Base-by-base conservation (phyloP, 345 rosid species). In the Gossypium longicalyx region DNA sequence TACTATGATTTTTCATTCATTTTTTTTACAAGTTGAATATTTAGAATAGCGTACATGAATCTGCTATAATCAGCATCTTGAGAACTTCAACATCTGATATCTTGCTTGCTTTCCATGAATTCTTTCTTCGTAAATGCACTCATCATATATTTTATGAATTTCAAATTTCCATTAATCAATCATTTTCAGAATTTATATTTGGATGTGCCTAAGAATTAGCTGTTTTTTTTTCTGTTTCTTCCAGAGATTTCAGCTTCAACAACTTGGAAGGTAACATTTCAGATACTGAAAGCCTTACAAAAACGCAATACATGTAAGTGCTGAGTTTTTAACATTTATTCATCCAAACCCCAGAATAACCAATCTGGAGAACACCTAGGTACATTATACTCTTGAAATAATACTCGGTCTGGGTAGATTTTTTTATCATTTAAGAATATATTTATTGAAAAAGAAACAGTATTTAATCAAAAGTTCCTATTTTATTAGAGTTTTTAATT, bases 181-280 rank as follows among this genome's bases (percentile, higher is more conserved):
- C n/a, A 44, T 23, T 43, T 5, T 44, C 17, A 20, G 22, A 23
- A 57, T 57, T 57, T 13, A 22, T 58, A 25, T 59, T 59, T 25
- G 17, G 22, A 57, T 43, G 12, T 34, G 41, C 41, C 13, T 59
- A 23, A 5, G 47, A 73, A 9, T 15, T 16, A 47, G 7, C 76
- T 59, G 54, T 16, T 65, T 19, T 65, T 27, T 34, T 34, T 12
- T 74, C 60, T 45, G 1, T 16, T 77, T 61, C 41, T 52, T 58
- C 9, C 77, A 88, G 91, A 75, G 91, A 88, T 82, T 80, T 88
- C 71, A 84, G 88, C 80, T 88, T 80, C 80, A 88, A 88, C 81
- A 82, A 79, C 78, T 67, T 86, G 63, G 79, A 67, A 65, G 91
- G 88, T 67, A 75, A 38, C 57, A 72, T 86, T 74, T 83, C 89